Conservation (phyloP, 768 basidiomycete genomes). For the Boletus pseudopeckii region DNA sequence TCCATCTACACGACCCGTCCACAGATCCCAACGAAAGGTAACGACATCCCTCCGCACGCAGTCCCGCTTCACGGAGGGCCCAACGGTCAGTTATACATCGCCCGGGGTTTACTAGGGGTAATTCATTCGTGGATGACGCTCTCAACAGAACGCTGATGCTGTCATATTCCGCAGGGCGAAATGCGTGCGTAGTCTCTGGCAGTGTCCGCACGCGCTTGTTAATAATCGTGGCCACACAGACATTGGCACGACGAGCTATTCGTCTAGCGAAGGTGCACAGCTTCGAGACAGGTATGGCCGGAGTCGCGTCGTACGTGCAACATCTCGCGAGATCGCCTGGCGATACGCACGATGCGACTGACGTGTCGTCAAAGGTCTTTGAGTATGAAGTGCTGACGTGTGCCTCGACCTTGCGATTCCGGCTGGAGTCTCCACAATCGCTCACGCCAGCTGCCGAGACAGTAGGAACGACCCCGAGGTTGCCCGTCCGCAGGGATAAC, state of each 20-base stretch:
- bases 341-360: not conserved
- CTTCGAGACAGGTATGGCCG: slow-evolving; percentile 12
- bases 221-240: slow-evolving; percentile 1
- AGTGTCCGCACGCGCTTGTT: not conserved
- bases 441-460: not conserved
- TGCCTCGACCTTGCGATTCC: slow-evolving; percentile 17
- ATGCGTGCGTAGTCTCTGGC: slow-evolving; percentile 9
- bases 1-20: not conserved
- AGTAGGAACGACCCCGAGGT: not conserved
- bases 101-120: slow-evolving; percentile 17
- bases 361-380: slow-evolving; percentile 6
- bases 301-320: slow-evolving; percentile 7
- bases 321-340: not conserved
- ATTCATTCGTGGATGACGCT: not conserved
- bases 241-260: slow-evolving; percentile 13
- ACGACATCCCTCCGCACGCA: slow-evolving; percentile 19
- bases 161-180: slow-evolving; percentile 13
- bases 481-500: not conserved
- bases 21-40: slow-evolving; percentile 16
- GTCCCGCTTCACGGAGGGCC: slow-evolving; percentile 9
- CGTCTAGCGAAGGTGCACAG: slow-evolving; percentile 12
- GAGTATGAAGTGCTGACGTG: slow-evolving; percentile 26
- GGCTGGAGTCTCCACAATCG: not conserved
- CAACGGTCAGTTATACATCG: slow-evolving; percentile 17
- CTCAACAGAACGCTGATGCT: not conserved